phyloP scores from a whole-genome alignment of 331 rosid species.

The Arachis monticola region DNA sequence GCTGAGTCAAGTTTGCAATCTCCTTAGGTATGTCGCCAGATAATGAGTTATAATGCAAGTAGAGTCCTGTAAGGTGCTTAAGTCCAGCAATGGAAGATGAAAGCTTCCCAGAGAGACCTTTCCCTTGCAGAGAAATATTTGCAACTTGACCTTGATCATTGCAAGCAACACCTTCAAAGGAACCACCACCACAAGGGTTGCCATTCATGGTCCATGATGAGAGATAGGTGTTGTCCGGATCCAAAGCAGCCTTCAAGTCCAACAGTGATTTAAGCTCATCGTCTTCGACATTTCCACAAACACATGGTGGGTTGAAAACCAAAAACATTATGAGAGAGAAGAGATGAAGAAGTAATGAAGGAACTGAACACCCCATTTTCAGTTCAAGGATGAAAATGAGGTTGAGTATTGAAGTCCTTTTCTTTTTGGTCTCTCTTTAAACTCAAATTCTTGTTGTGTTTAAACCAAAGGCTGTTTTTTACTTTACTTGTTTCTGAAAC shows the following conservation, averaged over 20 bases:
- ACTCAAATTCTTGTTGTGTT: slow-evolving; percentile 11
- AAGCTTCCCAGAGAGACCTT: slow-evolving; percentile 76
- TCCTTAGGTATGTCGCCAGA: slow-evolving; percentile 73
- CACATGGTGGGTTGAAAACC: slow-evolving; percentile 45
- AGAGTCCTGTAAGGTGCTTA: slow-evolving; percentile 81
- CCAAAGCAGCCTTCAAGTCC: slow-evolving; percentile 71
- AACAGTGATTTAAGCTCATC: slow-evolving; percentile 70
- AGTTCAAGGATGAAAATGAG: slow-evolving; percentile 40
- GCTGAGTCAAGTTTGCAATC: slow-evolving; percentile 65
- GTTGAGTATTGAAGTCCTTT: slow-evolving; percentile 15
- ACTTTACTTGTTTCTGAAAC: slow-evolving; percentile 20
- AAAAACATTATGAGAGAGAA: slow-evolving; percentile 40
- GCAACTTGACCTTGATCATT: slow-evolving; percentile 75
- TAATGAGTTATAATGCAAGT: slow-evolving; percentile 86
- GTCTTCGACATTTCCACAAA: slow-evolving; percentile 39
- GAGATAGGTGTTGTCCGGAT: slow-evolving; percentile 65
- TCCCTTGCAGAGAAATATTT: slow-evolving; percentile 85
- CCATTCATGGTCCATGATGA: slow-evolving; percentile 75
- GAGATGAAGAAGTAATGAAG: slow-evolving; percentile 15
- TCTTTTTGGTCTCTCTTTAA: background rate
- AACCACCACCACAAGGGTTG: slow-evolving; percentile 63
- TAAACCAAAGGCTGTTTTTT: background rate
- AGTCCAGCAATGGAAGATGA: slow-evolving; percentile 78
- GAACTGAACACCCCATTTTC: slow-evolving; percentile 44
- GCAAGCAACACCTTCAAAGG: slow-evolving; percentile 83